These are phyloP conservation scores for Piper betle DNA, from an alignment of 164 flowering plant genomes.

Conservation along the genomic window DNA sequence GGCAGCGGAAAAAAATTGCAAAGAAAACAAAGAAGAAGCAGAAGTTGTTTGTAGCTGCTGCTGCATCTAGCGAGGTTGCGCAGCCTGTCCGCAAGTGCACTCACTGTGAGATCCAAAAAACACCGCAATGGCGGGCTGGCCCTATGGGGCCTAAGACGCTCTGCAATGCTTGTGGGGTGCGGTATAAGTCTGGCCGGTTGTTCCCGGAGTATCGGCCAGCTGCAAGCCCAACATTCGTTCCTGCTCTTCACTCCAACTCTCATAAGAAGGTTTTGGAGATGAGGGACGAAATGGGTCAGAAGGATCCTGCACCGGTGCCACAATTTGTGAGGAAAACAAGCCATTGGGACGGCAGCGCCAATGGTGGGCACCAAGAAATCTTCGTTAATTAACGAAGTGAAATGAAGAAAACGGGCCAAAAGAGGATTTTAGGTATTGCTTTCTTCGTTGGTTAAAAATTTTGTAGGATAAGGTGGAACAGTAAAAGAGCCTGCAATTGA, in stretches of 20 bases:
- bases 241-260: constrained; percentile 74
- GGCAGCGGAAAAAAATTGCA: constrained; percentile 12
- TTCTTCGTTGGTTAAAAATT: no score
- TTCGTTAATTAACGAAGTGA: constrained; percentile 4
- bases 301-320: background rate
- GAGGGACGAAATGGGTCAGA: constrained; percentile 32
- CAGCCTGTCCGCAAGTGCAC: constrained; percentile 52
- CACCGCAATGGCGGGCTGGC: constrained; percentile 96
- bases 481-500: no score
- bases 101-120: constrained; percentile 90
- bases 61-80: constrained; percentile 6
- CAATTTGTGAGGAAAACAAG: constrained; percentile 7
- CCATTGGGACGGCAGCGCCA: background rate
- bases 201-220: constrained; percentile 97
- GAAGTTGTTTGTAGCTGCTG: background rate
- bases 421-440: no score
- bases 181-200: constrained; percentile 80
- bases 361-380: background rate
- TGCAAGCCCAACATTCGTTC: constrained; percentile 82
- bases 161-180: constrained; percentile 95
- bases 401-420: background rate
- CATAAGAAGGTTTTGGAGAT: constrained; percentile 89
- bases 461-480: no score
- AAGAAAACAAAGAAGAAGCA: constrained; percentile 48
- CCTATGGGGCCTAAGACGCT: constrained; percentile 96